Percentiles rank a stretch among this genome's conserved stretches.
Evolutionary conservation across 1,284 basidiomycete genomes (phyloP).

Genomic region (Leccinum angustisporum): DNA sequence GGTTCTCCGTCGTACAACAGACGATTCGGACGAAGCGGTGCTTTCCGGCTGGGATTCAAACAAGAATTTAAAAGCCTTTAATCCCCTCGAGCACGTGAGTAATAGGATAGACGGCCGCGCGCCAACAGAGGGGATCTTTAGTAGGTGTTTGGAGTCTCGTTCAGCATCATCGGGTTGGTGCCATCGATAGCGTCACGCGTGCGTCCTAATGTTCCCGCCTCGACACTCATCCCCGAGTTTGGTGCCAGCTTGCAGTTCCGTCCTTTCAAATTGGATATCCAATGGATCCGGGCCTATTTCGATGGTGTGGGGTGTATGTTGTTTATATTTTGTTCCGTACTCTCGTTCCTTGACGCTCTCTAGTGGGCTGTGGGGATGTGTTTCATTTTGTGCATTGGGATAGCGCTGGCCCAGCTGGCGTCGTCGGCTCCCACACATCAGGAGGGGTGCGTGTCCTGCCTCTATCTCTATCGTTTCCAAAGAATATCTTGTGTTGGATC

Average conservation of each 20-base stretch:
- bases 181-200: slow-evolving; percentile 40
- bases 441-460: slow-evolving; percentile 33
- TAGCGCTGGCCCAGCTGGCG: slow-evolving; percentile 71
- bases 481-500: slow-evolving; percentile 39
- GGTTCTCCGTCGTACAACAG: neutral
- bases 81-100: neutral
- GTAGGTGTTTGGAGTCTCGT: slow-evolving; percentile 37
- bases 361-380: slow-evolving; percentile 44
- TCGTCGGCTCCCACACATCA: slow-evolving; percentile 65
- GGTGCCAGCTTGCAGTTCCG: slow-evolving; percentile 29
- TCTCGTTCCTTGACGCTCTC: neutral
- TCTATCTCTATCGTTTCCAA: slow-evolving; percentile 31
- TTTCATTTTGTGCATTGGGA: slow-evolving; percentile 61
- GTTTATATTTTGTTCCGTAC: no score
- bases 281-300: slow-evolving; percentile 47
- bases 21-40: neutral
- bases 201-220: neutral
- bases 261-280: slow-evolving; percentile 42
- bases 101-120: neutral
- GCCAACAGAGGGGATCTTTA: neutral
- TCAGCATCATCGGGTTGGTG: slow-evolving; percentile 43
- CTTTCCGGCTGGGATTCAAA: neutral
- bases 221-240: no score
- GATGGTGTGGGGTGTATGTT: slow-evolving; percentile 47
- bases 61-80: neutral